Evolutionary conservation across 129 eudicot genomes (phyloP), one percentile per base, ranked within the genome.

Genomic region (Flaveria linearis): DNA sequence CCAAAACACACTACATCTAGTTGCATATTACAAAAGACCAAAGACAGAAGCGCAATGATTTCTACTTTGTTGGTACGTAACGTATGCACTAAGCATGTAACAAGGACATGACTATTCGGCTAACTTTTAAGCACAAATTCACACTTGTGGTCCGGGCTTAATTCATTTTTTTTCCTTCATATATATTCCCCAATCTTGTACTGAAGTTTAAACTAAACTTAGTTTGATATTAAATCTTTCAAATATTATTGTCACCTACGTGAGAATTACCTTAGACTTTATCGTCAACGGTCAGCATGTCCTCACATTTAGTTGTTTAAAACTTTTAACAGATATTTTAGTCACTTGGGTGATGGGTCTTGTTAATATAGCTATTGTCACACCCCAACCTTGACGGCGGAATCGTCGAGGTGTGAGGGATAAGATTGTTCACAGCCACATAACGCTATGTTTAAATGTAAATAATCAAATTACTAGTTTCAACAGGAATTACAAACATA

Each of bases 161-260:
- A 86, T 62, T 55, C 80, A 69, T 18, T 82, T 61, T 57, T 57
- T 45, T 45, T 2, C 67, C 67, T 57, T 55, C 10, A 80, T 50
- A 68, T 79, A 86, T 23, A 18, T 41, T 22, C 73, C 68, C 85
- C 87, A 80, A 18, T 45, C 13, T 33, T 53, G 74, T 3, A 61
- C 67, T 75, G 82, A 73, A 72, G 62, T 80, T 80, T 22, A 76
- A 5, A 10, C 89, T 84, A 5, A 13, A 7, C 53, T 75, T 80
- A 46, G 50, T 43, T 25, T 65, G 74, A 56, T 68, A 82, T 47
- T 79, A 30, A 60, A 80, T 83, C 25, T 85, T 80, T 85, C 86
- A 86, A 58, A 49, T 55, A 74, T 80, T 47, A 28, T 10, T 14
- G 20, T 60, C 47, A 45, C 82, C 28, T 65, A 82, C 51, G 36